Base-by-base conservation (phyloP, 2,329 filamentous ascomycete genomes). In the Fonsecaea monophora region DNA sequence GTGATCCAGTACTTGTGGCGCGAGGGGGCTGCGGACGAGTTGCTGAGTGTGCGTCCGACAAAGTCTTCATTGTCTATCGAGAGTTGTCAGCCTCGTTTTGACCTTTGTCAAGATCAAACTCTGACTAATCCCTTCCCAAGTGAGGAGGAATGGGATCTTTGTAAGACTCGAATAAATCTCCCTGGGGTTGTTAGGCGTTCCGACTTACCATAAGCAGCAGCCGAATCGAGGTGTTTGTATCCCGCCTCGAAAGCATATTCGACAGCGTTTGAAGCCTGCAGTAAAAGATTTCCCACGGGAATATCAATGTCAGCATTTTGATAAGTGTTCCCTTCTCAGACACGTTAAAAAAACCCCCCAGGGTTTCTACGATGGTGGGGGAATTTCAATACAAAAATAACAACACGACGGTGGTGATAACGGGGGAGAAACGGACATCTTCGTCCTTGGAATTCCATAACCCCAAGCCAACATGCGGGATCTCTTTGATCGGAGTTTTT, bases 1-100 rank as follows among this genome's bases (percentile, higher is more conserved):
- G 92, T 94, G 62, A 91, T 78, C 84, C 86, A 92, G 76, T 91
- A 86, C 72, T 90, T 80, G 62, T 84, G 80, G n/a, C 89, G 85
- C 9, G 69, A 53, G 12, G 87, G 84, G 0, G 90, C 83, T 21
- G 86, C 86, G 1, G 85, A 85, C 35, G 84, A 83, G 71, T 81
- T 82, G 42, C 81, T 82, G 75, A 91, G 88, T 57, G 87, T 89
- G 60, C 82, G 78, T 67, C 89, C 89, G 37, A 91, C 88, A 74
- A 89, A 88, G 62, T 81, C 80, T 77, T 91, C 91, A 79, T 94
- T 95, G 76, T 87, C 71, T 67, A 45, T 45, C 3, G 30, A 32
- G 30, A 5, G 30, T 5, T 4, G 30, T 32, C 30, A 32, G 30
- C 30, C 30, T 32, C 30, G 30, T 32, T 32, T 5, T 32, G 30